phyloP scores from a whole-genome alignment of 2,329 filamentous ascomycete genomes.

The Lasiodiplodia sp. region DNA sequence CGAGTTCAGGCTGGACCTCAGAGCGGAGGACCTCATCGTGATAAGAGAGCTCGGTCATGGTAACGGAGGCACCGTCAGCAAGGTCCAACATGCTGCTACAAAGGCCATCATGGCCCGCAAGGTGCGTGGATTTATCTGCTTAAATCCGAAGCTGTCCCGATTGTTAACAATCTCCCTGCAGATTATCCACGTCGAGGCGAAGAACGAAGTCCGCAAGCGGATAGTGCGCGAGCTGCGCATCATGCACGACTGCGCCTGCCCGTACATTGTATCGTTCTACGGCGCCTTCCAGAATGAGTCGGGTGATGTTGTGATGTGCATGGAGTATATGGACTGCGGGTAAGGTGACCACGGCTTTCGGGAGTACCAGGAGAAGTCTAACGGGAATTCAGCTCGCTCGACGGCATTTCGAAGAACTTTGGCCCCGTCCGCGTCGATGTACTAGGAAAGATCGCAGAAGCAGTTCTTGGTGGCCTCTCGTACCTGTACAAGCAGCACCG shows the following conservation, averaged over 20 bases:
- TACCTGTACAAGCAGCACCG: constrained; percentile 96
- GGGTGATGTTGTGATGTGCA: constrained; percentile 98
- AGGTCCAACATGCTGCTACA: constrained; percentile 92
- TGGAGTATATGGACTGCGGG: constrained; percentile 99
- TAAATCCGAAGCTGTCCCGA: constrained; percentile 24
- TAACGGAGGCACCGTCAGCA: constrained; percentile 98
- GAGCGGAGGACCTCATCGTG: constrained; percentile 89
- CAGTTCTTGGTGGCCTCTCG: constrained; percentile 88
- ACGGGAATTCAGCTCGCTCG: constrained; percentile 72
- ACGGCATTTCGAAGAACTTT: constrained; percentile 92
- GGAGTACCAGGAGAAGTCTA: not conserved
- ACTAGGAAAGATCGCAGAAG: constrained; percentile 95
- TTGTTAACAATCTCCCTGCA: constrained; percentile 47
- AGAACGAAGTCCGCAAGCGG: constrained; percentile 94
- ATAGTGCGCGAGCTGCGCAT: constrained; percentile 98
- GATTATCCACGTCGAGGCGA: constrained; percentile 98
- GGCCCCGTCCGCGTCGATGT: constrained; percentile 96
- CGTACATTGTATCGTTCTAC: constrained; percentile 97
- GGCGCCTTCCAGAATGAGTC: constrained; percentile 96
- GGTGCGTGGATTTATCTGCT: constrained; percentile 60
- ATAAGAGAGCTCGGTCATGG: constrained; percentile 94
- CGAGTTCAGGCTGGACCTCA: constrained; percentile 92
- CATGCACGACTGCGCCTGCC: constrained; percentile 96
- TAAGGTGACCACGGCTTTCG: constrained; percentile 57
- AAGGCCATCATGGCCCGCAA: constrained; percentile 98